Conservation (phyloP, 2,329 filamentous ascomycete species). For the Phialophora tarda region DNA sequence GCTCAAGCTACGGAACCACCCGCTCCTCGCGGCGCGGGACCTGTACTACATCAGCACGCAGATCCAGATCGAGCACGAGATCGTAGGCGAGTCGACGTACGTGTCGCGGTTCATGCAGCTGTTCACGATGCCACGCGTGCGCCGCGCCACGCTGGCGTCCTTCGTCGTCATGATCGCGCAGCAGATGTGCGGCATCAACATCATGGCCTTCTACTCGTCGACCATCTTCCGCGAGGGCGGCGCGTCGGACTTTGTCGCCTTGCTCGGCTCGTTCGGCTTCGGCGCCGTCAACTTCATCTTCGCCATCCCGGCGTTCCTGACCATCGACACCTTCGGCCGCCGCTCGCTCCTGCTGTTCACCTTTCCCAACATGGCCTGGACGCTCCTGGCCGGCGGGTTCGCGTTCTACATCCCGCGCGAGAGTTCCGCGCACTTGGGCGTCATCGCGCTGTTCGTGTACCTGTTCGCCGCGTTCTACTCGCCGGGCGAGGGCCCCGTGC, state of each 20-base stretch:
- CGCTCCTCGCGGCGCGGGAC: constrained; percentile 42
- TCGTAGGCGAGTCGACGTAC: constrained; percentile 49
- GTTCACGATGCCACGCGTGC: constrained; percentile 55
- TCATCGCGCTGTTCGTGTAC: constrained; percentile 64
- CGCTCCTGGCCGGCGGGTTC: constrained; percentile 55
- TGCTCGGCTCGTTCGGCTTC: constrained; percentile 65
- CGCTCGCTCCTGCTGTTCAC: constrained; percentile 58
- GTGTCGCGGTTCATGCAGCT: constrained; percentile 55
- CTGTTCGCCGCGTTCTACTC: constrained; percentile 61
- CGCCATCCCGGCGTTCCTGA: constrained; percentile 62
- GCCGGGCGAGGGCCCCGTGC: constrained; percentile 40
- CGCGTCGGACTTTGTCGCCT: constrained; percentile 47
- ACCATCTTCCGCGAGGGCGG: constrained; percentile 58
- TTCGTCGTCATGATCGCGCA: constrained; percentile 45
- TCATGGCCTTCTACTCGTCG: constrained; percentile 55
- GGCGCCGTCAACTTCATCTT: constrained; percentile 65
- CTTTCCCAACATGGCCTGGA: constrained; percentile 59
- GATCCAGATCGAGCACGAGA: constrained; percentile 39
- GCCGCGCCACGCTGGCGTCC: constrained; percentile 49
- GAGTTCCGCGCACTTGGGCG: constrained; percentile 50
- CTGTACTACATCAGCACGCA: constrained; percentile 49
- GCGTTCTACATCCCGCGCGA: constrained; percentile 58
- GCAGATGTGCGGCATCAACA: constrained; percentile 45
- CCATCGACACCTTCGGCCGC: constrained; percentile 64
- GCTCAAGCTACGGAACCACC: constrained; percentile 41